Evolutionary conservation across 192 early-diverging fungal genomes (phyloP), one percentile per base, ranked within the genome.

Genomic region (Lobosporangium transversale): DNA sequence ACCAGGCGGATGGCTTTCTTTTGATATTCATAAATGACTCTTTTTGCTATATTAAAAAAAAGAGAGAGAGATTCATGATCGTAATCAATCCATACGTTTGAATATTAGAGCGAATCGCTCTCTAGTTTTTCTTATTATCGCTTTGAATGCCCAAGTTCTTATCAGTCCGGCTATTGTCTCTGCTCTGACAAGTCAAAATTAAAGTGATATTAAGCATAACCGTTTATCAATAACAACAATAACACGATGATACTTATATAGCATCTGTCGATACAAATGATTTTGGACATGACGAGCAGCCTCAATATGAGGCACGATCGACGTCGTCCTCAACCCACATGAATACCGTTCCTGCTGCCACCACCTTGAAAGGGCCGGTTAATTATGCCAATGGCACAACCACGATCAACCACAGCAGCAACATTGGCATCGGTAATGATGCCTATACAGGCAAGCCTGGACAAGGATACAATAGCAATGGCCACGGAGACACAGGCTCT

Each of bases 261-360:
- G 62, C 51, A 10, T 40, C 27, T 2, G 62, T 64, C 15, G 62
- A 64, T 30, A 24, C 62, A 7, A 64, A 64, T 33, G 62, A 64
- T 37, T 64, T 64, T 64, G 62, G 62, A 18, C 36, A 53, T 23
- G 62, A 64, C n/a, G 50, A 52, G 51, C 62, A 64, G 51, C 62
- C 62, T 32, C 62, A 44, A n/a, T 64, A 53, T 17, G 62, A 64
- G 29, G 15, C 51, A 3, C 49, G 62, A 30, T 30, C 51, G 6
- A 48, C 35, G 42, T n/a, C n/a, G n/a, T 36, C 20, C 9, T 36
- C 4, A 1, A 53, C 11, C 31, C n/a, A 3, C 27, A n/a, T 20
- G n/a, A 26, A 53, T 40, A 32, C 40, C 40, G 15, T 36, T 4
- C 33, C 62, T 1, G 9, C 37, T 7, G 62, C 62, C 1, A 64